Conservation (phyloP, 805 yeast genomes). For the Clavispora fructus region DNA sequence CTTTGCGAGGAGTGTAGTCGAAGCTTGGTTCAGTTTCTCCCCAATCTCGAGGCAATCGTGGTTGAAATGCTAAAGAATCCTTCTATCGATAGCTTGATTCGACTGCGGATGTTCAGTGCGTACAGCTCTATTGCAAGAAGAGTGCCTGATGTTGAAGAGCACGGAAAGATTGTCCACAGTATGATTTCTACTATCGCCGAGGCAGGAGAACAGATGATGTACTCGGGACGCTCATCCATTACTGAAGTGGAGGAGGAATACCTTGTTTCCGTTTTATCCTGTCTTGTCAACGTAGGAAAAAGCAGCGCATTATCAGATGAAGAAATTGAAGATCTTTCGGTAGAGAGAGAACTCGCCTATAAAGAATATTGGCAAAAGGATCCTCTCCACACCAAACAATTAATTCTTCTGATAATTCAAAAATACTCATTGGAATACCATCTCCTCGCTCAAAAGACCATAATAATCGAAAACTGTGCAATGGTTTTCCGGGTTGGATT, state of each 20-base stretch:
- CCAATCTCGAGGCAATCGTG: conserved; percentile 45
- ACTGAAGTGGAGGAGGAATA: conserved; percentile 37
- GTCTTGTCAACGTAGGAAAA: conserved; percentile 66
- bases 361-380: conserved; percentile 46
- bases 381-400: conserved; percentile 39
- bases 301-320: conserved; percentile 60
- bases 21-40: conserved; percentile 36
- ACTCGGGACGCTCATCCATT: conserved; percentile 9
- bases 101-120: conserved; percentile 59
- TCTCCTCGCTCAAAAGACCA: conserved; percentile 36
- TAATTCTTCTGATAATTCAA: conserved; percentile 36
- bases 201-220: conserved; percentile 6
- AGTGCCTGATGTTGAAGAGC: conserved; percentile 37
- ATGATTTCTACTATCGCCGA: conserved; percentile 18
- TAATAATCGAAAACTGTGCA: conserved; percentile 59
- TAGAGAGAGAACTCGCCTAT: conserved; percentile 21
- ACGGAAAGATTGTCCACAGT: conserved; percentile 18
- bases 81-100: conserved; percentile 38
- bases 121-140: conserved; percentile 60
- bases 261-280: conserved; percentile 51
- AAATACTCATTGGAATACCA: conserved; percentile 37
- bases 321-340: conserved; percentile 33
- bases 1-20: conserved; percentile 52
- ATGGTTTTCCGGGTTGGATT: conserved; percentile 60
- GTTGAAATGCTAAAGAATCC: conserved; percentile 41